Evolutionary conservation across 1,284 basidiomycete species (phyloP), one percentile per base, ranked within the genome.

Genomic region (Boletus calvinii): DNA sequence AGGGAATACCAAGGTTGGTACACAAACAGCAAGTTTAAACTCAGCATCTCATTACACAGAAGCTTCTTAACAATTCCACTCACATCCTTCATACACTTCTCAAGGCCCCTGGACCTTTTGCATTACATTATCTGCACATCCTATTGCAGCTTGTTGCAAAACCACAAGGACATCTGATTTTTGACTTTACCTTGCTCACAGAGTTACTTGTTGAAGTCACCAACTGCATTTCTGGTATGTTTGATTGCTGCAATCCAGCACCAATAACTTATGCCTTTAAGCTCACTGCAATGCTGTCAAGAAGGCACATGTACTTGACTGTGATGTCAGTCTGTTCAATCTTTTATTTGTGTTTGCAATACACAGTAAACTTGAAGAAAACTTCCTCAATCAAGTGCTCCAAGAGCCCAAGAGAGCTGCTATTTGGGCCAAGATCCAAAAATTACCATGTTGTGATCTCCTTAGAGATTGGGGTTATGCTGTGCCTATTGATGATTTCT

Each of bases 11-110:
- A 2, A 37, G 3, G 8, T 8, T 57, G 15, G 32, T 57, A 1
- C 49, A 57, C 2, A 17, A 57, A n/a, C 53, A 55, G 11, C 55
- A 55, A 6, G 55, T 57, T 9, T 24, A 11, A 18, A 48, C 35
- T 3, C 12, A 4, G 34, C 50, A 52, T n/a, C 56, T 41, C 12
- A 1, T 48, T 13, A 48, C 24, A 1, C 3, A 6, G 8, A 3
- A 32, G 5, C 5, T 26, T 4, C 0, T 53, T 0, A 55, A 46
- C 17, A 4, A 45, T n/a, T 54, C 24, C 1, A 55, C 41, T 1
- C 54, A 52, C 10, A 46, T 26, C 20, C 18, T 57, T 12, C 7
- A 22, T 9, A 17, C 26, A 0, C 42, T 56, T 22, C 2, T 57
- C 22, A 5, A 22, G n/a, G n/a, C n/a, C n/a, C n/a, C n/a, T 22